Evolutionary conservation across 2,329 filamentous ascomycete species (phyloP).

Genomic region (Cordyceps fumosorosea): DNA sequence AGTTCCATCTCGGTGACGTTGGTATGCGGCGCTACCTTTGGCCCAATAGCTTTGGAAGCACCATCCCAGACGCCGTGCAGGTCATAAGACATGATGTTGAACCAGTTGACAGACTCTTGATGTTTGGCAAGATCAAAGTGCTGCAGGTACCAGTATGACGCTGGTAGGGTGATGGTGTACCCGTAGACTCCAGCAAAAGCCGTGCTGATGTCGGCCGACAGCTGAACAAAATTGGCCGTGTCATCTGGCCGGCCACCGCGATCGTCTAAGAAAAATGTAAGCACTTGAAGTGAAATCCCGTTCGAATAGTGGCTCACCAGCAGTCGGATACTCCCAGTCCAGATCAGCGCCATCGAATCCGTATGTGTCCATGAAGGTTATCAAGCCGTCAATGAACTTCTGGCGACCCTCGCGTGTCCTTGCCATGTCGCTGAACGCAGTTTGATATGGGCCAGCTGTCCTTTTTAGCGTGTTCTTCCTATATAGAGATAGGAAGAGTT

Average conservation of each 20-base stretch:
- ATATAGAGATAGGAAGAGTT: not conserved
- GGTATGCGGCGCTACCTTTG: conserved; percentile 23
- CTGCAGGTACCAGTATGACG: conserved; percentile 24
- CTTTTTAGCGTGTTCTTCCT: too few relatives aligned
- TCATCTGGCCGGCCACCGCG: not conserved
- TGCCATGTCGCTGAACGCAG: conserved; percentile 12
- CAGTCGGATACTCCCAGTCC: conserved; percentile 24
- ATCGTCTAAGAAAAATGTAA: too few relatives aligned
- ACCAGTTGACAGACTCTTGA: conserved; percentile 27
- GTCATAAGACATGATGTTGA: conserved; percentile 42
- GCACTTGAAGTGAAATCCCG: too few relatives aligned
- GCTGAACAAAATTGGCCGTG: not conserved
- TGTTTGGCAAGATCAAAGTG: conserved; percentile 21
- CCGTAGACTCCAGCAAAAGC: too few relatives aligned
- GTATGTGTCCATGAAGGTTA: conserved; percentile 19
- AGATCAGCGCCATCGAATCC: conserved; percentile 26
- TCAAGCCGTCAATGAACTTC: conserved; percentile 6
- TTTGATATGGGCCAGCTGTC: conserved; percentile 14
- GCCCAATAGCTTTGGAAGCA: conserved; percentile 16
- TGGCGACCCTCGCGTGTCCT: not conserved
- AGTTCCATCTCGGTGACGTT: conserved; percentile 27
- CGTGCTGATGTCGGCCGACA: too few relatives aligned
- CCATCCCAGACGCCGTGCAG: conserved; percentile 33
- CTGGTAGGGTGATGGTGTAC: conserved; percentile 15
- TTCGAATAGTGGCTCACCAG: too few relatives aligned